Evolutionary conservation across 2,329 filamentous ascomycete genomes (phyloP).

Genomic region (Aspergillus flavus): DNA sequence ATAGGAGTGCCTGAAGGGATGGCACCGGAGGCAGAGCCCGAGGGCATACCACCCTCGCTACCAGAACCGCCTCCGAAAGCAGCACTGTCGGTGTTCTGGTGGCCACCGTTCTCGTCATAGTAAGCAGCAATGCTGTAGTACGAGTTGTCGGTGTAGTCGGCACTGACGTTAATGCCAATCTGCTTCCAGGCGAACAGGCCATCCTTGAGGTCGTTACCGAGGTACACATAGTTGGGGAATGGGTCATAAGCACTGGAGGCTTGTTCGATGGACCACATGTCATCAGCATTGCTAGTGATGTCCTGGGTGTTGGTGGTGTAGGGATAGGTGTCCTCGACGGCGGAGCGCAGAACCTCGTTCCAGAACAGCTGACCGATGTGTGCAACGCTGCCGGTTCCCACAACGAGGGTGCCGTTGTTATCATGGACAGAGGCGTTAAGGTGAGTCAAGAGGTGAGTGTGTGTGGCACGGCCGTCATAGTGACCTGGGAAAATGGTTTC

Average conservation of each 20-base stretch:
- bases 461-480: conserved; percentile 50
- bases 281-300: conserved; percentile 47
- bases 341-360: conserved; percentile 48
- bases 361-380: conserved; percentile 57
- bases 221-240: conserved; percentile 57
- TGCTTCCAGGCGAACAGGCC: conserved; percentile 55
- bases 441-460: conserved; percentile 56
- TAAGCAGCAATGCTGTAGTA: conserved; percentile 30
- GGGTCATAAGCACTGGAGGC: conserved; percentile 53
- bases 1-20: conserved; percentile 15
- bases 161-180: conserved; percentile 49
- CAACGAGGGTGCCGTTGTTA: conserved; percentile 49
- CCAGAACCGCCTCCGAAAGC: conserved; percentile 18
- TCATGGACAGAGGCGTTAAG: conserved; percentile 37
- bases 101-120: conserved; percentile 25
- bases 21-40: conserved; percentile 17
- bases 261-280: conserved; percentile 44
- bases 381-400: conserved; percentile 45
- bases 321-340: conserved; percentile 48
- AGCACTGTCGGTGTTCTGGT: conserved; percentile 22
- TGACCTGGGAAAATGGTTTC: conserved; percentile 53
- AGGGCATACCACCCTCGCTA: conserved; percentile 7
- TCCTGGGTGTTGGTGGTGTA: conserved; percentile 32
- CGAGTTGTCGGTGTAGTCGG: conserved; percentile 29
- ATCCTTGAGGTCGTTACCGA: conserved; percentile 52